Percentiles rank a stretch among this genome's conserved stretches.
phyloP scores from a whole-genome alignment of 2,329 filamentous ascomycete species.

The Fusarium coicis region DNA sequence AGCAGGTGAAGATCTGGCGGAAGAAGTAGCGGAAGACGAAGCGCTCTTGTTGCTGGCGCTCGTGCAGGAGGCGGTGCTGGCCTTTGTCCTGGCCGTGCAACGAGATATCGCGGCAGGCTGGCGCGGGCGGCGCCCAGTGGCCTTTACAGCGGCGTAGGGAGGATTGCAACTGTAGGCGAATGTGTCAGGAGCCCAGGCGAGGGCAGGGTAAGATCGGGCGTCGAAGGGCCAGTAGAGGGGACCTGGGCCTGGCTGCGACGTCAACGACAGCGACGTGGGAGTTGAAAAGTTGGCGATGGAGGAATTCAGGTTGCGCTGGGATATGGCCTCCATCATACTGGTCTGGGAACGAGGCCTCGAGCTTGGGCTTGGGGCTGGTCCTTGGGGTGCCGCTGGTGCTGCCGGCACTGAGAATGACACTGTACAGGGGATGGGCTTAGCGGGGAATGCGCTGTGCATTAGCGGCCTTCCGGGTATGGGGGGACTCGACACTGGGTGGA shows the following conservation, averaged over 20 bases:
- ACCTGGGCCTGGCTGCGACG: constrained; percentile 20
- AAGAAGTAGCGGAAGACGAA: constrained; percentile 17
- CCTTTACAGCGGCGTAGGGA: constrained; percentile 16
- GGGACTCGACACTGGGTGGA: constrained; percentile 21
- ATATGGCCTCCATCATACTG: constrained; percentile 41
- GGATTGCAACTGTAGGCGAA: constrained; percentile 25
- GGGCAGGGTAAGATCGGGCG: constrained; percentile 26
- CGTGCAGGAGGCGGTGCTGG: constrained; percentile 25
- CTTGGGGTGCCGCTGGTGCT: constrained; percentile 1
- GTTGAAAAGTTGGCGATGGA: constrained; percentile 40
- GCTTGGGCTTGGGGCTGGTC: constrained; percentile 3
- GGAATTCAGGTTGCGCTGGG: constrained; percentile 42
- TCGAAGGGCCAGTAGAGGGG: constrained; percentile 35
- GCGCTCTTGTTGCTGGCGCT: constrained; percentile 17
- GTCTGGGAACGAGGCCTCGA: constrained; percentile 10
- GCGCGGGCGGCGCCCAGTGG: constrained; percentile 40
- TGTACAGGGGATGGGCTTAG: constrained; percentile 35
- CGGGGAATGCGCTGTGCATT: constrained; percentile 41
- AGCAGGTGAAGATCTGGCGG: constrained; percentile 26
- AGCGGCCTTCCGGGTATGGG: constrained; percentile 26
- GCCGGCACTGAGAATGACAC: constrained; percentile 24
- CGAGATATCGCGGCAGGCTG: constrained; percentile 37
- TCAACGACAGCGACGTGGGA: constrained; percentile 15
- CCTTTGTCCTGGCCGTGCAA: constrained; percentile 24
- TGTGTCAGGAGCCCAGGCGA: constrained; percentile 36